phyloP scores from a whole-genome alignment of 768 basidiomycete species.

The Hydnomerulius pinastri region DNA sequence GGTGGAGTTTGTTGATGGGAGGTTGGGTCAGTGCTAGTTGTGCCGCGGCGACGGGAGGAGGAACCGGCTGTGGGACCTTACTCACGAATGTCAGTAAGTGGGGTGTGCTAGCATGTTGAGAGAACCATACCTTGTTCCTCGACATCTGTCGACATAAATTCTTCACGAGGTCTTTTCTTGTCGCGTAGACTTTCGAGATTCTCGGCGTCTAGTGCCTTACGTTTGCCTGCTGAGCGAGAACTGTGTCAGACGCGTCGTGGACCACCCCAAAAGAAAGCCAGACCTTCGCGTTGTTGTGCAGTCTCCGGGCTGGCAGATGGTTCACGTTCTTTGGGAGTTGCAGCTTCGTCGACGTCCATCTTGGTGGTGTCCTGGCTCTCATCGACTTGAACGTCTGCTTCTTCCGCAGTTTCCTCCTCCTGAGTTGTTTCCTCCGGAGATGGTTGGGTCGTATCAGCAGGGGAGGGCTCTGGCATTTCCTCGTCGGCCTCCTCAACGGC shows the following conservation, averaged over 20 bases:
- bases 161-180: constrained; percentile 30
- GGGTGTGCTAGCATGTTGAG: too few relatives aligned
- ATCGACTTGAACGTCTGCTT: not conserved
- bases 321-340: constrained; percentile 13
- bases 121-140: constrained; percentile 51
- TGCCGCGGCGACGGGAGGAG: constrained; percentile 19
- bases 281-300: constrained; percentile 26
- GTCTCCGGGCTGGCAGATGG: not conserved
- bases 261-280: too few relatives aligned
- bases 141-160: constrained; percentile 21
- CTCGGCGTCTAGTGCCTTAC: constrained; percentile 26
- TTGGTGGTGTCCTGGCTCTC: constrained; percentile 1
- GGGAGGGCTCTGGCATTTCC: not conserved
- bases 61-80: constrained; percentile 7
- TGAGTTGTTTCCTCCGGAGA: constrained; percentile 11
- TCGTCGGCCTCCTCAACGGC: constrained; percentile 9
- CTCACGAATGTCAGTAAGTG: constrained; percentile 1
- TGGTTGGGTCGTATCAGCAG: constrained; percentile 6
- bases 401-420: constrained; percentile 7
- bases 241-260: too few relatives aligned
- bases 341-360: constrained; percentile 17
- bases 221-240: constrained; percentile 20
- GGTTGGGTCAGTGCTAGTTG: constrained; percentile 16
- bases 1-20: constrained; percentile 20
- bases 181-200: constrained; percentile 23